Conservation (phyloP, 371 early-diverging fungal species). For the Nematocida major region DNA sequence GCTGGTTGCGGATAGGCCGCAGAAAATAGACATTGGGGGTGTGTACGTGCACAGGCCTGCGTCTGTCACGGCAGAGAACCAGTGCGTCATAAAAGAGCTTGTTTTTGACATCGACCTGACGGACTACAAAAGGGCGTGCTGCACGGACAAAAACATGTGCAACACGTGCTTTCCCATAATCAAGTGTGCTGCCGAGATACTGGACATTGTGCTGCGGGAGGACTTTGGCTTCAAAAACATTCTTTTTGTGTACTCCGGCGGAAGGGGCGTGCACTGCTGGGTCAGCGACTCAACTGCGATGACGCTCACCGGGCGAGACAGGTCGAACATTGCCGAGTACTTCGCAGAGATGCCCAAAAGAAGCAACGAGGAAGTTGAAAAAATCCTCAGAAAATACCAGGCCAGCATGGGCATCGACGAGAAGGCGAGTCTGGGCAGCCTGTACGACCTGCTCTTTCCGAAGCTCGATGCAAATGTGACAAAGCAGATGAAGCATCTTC, state of each 20-base stretch:
- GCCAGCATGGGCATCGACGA: neutral
- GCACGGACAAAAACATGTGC: conserved; percentile 74
- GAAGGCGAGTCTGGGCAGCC: conserved; percentile 59
- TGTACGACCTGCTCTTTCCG: conserved; percentile 68
- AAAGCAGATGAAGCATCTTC: conserved; percentile 79
- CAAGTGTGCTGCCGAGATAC: conserved; percentile 77
- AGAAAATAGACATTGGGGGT: conserved; percentile 93
- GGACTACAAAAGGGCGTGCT: conserved; percentile 90
- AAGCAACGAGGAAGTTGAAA: neutral
- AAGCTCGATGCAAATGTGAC: conserved; percentile 89
- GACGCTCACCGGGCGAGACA: conserved; percentile 69
- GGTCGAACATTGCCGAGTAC: conserved; percentile 77
- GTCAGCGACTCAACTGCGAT: conserved; percentile 81
- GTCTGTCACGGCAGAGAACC: conserved; percentile 68
- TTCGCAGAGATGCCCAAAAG: conserved; percentile 41
- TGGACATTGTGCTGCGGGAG: conserved; percentile 68
- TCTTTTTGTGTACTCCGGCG: conserved; percentile 90
- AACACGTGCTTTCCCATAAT: conserved; percentile 82
- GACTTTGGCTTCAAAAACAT: conserved; percentile 88
- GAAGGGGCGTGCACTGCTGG: conserved; percentile 98
- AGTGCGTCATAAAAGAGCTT: conserved; percentile 76
- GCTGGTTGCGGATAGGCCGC: conserved; percentile 70
- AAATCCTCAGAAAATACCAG: conserved; percentile 52
- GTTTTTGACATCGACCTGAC: conserved; percentile 99
- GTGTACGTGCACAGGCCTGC: conserved; percentile 72